Evolutionary conservation across 208 protist genomes (phyloP), one percentile per base, ranked within the genome.

Genomic region (Acanthamoeba royreba): DNA sequence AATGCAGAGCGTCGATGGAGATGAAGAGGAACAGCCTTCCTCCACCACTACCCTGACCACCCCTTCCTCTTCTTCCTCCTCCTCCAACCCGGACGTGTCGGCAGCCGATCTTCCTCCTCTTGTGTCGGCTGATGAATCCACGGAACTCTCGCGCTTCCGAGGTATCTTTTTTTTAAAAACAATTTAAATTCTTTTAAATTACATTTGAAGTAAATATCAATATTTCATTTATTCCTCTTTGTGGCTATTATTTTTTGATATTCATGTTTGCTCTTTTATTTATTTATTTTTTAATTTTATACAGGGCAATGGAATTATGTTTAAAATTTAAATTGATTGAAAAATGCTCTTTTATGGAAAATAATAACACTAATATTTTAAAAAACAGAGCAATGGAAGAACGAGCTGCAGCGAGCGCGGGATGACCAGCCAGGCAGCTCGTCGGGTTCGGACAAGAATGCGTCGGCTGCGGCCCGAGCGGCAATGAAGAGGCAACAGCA

Each of bases 1-100:
- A 9, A 77, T 77, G 66, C 66, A 77, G 35, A 77, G 35, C 28
- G 33, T 43, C 35, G 66, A 77, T 77, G 66, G 66, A 77, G 66
- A 77, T 43, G 66, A 77, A 77, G 66, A 77, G 66, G 66, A 77
- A 77, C 66, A 77, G 66, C 8, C 66, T 77, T 77, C 66, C 33
- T 17, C 66, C 66, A 46, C 66, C 66, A 17, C 66, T 43, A n/a
- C 35, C 38, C 55, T 35, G 4, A 22, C 31, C 9, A 55, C 13
- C 9, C 19, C 55, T 28, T 28, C 11, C 49, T 19, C 13, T 0
- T 35, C 28, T 38, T 8, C 61, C 61, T 5, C 28, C 15, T 4
- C 55, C 25, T 63, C 55, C 15, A 63, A 63, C 13, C 61, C 4
- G 9, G n/a, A n/a, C n/a, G n/a, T n/a, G n/a, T 55, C 49, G 13